These are phyloP conservation scores for Groenewaldozyma salmanticensis DNA, from an alignment of 805 yeast species.

Conservation along the genomic window DNA sequence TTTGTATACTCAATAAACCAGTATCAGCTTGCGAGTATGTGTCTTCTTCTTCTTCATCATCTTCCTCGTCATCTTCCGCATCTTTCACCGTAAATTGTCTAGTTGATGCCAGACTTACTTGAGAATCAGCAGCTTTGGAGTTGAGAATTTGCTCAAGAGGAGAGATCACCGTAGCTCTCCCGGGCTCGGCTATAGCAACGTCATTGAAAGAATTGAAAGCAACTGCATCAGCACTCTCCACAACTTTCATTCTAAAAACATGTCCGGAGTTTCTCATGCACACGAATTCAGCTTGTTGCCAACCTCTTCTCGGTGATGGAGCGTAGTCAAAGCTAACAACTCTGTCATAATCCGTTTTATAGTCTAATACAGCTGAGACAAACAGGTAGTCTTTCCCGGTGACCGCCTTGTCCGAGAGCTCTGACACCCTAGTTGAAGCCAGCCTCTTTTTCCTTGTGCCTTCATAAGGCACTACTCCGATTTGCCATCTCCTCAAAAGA, in stretches of 20 bases:
- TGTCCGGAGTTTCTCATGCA: constrained; percentile 91
- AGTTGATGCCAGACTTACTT: not conserved
- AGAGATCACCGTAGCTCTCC: constrained; percentile 10
- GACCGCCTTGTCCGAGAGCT: constrained; percentile 19
- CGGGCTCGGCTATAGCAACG: constrained; percentile 19
- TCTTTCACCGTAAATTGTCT: constrained; percentile 5
- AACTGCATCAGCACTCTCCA: constrained; percentile 53
- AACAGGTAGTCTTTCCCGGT: constrained; percentile 44
- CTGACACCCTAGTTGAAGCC: constrained; percentile 10
- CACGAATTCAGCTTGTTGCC: constrained; percentile 47
- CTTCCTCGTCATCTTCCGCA: constrained; percentile 14
- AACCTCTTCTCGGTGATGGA: constrained; percentile 36
- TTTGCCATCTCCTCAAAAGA: constrained; percentile 68
- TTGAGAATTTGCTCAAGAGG: too few species aligned
- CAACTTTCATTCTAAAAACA: constrained; percentile 67
- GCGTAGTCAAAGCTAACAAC: constrained; percentile 81
- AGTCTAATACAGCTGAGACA: constrained; percentile 67
- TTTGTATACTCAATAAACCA: constrained; percentile 20
- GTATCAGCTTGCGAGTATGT: constrained; percentile 5
- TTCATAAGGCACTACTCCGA: constrained; percentile 35
- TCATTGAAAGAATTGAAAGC: constrained; percentile 50
- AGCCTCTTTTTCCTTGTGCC: constrained; percentile 10
- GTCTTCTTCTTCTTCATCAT: constrained; percentile 8
- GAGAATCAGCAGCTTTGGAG: not conserved
- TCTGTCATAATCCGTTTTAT: constrained; percentile 65